These are phyloP conservation scores for Bryoglossum gracile DNA, from an alignment of 495 filamentous ascomycete species.

Conservation along the genomic window DNA sequence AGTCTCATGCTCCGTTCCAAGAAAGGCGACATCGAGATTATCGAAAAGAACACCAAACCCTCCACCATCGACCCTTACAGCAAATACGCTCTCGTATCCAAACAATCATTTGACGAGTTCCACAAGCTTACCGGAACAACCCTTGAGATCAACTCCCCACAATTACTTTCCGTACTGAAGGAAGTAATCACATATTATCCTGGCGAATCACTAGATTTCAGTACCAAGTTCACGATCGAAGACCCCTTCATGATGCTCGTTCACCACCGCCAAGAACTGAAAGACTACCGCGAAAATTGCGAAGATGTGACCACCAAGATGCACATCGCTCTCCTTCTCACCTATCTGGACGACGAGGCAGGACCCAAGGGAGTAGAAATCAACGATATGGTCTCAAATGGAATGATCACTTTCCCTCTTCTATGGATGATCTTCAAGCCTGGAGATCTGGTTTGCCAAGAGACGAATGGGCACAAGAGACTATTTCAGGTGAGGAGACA, in stretches of 20 bases:
- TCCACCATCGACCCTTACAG: conserved; percentile 1
- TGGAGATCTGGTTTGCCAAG: conserved; percentile 73
- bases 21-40: conserved; percentile 10
- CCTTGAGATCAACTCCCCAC: conserved; percentile 37
- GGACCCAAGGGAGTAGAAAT: conserved; percentile 46
- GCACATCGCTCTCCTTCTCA: conserved; percentile 28
- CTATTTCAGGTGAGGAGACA: background rate
- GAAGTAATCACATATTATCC: conserved; percentile 35
- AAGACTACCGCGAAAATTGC: conserved; percentile 26
- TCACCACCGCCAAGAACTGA: conserved; percentile 26
- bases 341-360: conserved; percentile 24
- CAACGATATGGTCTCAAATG: conserved; percentile 70
- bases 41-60: conserved; percentile 6
- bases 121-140: conserved; percentile 17
- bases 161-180: conserved; percentile 29
- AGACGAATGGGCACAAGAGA: conserved; percentile 48
- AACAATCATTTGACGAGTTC: conserved; percentile 5
- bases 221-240: conserved; percentile 2
- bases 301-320: conserved; percentile 24
- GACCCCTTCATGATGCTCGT: conserved; percentile 26
- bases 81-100: conserved; percentile 12
- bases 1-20: conserved; percentile 2
- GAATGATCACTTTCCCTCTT: conserved; percentile 80
- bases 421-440: conserved; percentile 88
- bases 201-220: conserved; percentile 26